phyloP scores from a whole-genome alignment of 257 asterid species.

The Forsythia viridissima region DNA sequence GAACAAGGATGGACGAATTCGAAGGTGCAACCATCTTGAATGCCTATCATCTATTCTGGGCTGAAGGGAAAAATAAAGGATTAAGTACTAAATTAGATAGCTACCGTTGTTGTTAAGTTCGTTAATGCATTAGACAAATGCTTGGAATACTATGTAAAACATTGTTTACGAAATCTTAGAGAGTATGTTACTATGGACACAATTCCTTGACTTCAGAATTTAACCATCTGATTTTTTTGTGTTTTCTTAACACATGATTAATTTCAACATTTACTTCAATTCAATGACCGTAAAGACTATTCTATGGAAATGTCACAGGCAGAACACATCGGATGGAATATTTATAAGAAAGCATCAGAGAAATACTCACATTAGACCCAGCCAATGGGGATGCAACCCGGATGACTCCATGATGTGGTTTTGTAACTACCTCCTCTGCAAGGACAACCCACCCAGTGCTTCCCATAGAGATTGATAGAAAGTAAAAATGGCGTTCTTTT shows the following conservation, averaged over 20 bases:
- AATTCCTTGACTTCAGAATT: not conserved
- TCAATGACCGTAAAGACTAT: not conserved
- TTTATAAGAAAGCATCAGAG: not conserved
- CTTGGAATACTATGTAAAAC: not conserved
- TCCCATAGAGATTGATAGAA: conserved; percentile 71
- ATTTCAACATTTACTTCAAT: not conserved
- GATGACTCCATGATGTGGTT: conserved; percentile 61
- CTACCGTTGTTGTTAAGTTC: not conserved
- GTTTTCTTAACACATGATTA: not conserved
- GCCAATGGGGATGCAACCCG: conserved; percentile 89
- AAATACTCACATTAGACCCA: conserved; percentile 84
- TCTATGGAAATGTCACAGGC: not conserved
- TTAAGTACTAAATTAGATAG: not conserved
- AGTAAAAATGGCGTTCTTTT: conserved; percentile 80
- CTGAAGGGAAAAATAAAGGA: conserved; percentile 42
- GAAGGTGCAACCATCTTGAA: conserved; percentile 90
- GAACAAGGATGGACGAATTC: conserved; percentile 79
- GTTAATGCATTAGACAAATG: not conserved
- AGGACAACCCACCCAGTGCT: conserved; percentile 89
- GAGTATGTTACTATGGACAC: not conserved
- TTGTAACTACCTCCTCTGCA: conserved; percentile 67
- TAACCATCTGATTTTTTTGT: not conserved
- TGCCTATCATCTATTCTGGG: conserved; percentile 85
- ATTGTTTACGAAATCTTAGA: not conserved
- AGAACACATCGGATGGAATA: not conserved